These are phyloP conservation scores for Aspergillus japonicus DNA, from an alignment of 2,329 filamentous ascomycete genomes.

Conservation along the genomic window DNA sequence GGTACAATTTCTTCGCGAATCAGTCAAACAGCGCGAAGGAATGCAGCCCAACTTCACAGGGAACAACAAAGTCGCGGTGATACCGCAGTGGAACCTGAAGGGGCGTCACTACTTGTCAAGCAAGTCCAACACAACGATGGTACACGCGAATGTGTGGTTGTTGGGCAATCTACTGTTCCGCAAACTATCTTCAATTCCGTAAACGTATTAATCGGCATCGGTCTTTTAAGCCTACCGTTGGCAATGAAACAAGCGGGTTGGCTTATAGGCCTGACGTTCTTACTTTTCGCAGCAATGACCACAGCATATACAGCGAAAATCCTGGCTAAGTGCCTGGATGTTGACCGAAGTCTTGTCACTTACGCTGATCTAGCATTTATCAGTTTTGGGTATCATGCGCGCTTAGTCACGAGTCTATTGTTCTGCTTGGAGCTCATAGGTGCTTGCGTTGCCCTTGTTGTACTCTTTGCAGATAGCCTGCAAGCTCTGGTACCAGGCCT, in stretches of 20 bases:
- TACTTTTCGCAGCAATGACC: constrained; percentile 69
- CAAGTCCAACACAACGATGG: constrained; percentile 83
- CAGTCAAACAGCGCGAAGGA: constrained; percentile 56
- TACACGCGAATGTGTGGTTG: constrained; percentile 76
- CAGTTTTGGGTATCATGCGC: constrained; percentile 79
- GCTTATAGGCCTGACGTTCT: constrained; percentile 74
- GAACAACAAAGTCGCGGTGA: constrained; percentile 50
- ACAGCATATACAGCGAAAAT: constrained; percentile 86
- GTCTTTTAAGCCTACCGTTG: constrained; percentile 82
- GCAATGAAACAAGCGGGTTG: constrained; percentile 86
- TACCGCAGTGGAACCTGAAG: constrained; percentile 57
- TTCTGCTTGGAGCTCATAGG: constrained; percentile 87
- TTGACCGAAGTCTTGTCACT: constrained; percentile 81
- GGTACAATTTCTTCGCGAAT: constrained; percentile 58
- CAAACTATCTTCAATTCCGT: constrained; percentile 97
- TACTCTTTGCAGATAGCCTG: constrained; percentile 91
- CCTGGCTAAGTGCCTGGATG: constrained; percentile 82
- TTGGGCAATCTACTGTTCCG: constrained; percentile 90
- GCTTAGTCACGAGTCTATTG: constrained; percentile 76
- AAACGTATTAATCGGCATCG: constrained; percentile 88
- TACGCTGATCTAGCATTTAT: constrained; percentile 93
- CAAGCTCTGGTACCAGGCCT: constrained; percentile 72
- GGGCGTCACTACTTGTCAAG: constrained; percentile 79
- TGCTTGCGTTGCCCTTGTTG: constrained; percentile 83
- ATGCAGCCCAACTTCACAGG: constrained; percentile 54